Evolutionary conservation across 768 basidiomycete genomes (phyloP), one percentile per base, ranked within the genome.

Genomic region (Boletus bicolor): DNA sequence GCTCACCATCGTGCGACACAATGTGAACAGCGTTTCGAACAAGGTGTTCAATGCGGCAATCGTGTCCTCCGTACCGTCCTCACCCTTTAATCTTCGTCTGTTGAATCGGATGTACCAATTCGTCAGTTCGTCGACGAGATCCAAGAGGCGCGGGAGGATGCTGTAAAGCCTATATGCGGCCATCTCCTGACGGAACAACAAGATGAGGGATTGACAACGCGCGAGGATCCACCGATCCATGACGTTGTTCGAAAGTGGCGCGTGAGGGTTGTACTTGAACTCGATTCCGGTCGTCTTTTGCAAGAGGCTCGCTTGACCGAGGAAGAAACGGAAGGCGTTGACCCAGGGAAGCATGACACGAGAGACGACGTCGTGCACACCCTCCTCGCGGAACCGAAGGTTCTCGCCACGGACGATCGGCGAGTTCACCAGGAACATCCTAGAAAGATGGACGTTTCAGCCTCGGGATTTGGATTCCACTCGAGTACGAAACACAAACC

Each of bases 61-160:
- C 8, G 94, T 94, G 64, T 98, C 96, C 59, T 93, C 90, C 53
- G 80, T 78, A 3, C 96, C 91, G 64, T 93, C 89, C 71, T 96
- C 91, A 44, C 97, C 97, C 79, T 99, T 99, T 57, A 99, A 77
- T 15, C 97, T 83, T 62, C 87, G 88, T 43, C 97, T 86, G 74
- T 99, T 99, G 78, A 98, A 98, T 46, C 97, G 93, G 68, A 99
- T 98, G 74, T 99, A 99, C 94, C 95, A 98, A 70, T 99, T 99
- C 21, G 97, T 99, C 56, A 98, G 79, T 72, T 98, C 97, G 62
- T 96, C 93, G 32, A 99, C 82, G 55, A 99, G 85, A 60, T 91
- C 89, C 55, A 98, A 78, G 41, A 98, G 78, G 35, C 93, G 85
- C n/a, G 94, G 94, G 59, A 98, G 93, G 76, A 99, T 90, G 60